Base-by-base conservation (phyloP, 1,139 yeast species). In the Yamadazyma mexicana region DNA sequence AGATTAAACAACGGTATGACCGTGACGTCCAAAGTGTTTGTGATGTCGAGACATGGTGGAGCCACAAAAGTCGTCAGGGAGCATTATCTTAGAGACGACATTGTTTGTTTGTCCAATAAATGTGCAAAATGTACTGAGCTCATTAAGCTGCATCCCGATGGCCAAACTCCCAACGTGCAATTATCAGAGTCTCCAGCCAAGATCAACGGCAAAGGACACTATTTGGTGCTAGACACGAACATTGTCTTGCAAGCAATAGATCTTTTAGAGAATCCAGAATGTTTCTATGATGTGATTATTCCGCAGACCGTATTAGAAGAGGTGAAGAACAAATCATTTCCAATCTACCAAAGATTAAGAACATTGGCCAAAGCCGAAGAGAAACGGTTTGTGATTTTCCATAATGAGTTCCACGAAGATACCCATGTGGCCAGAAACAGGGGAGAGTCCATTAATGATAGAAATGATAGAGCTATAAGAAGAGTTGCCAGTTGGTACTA, bases 251-350 rank as follows among this genome's bases (percentile, higher is more conserved):
- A 84, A 57, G 95, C 96, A 6, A 91, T 94, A 47, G 98, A 92
- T 61, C 66, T 92, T 47, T 67, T 94, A 45, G 99, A 94, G 59
- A 83, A 81, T 55, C 73, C 74, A 28, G 75, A 78, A 34, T 83
- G 87, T 42, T 88, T 94, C 56, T 83, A 77, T 55, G 98, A 94
- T 64, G 96, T 91, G 17, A 83, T 94, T 40, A 68, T 94, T 12
- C 96, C 98, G 2, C 98, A 94, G 60, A 85, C 95, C 2, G 98
- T 88, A 1, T 70, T 94, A 33, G 98, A 94, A 53, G 98, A 94
- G 61, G 96, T 91, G 15, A 79, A 89, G 48, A 89, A 88, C 58
- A 74, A 86, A 55, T 87, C 96, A 33, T 79, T 83, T 54, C 97
- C 98, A 2, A 83, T 91, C 22, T 94, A 91, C 58, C 83, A 86